Evolutionary conservation across 768 basidiomycete genomes (phyloP).

Genomic region (Russula vinacea): DNA sequence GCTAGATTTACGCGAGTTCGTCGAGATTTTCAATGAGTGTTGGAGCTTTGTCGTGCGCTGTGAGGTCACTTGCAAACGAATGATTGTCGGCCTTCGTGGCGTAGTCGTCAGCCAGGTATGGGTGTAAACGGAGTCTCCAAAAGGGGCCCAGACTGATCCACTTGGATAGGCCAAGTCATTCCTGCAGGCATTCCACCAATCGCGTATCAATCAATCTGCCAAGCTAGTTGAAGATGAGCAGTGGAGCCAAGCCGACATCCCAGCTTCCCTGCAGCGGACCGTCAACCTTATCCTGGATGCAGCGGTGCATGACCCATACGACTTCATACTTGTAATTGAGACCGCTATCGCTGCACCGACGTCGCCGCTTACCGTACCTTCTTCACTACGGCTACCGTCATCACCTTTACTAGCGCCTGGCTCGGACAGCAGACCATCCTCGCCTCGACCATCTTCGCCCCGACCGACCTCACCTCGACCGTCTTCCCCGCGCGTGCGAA

Average conservation of each 20-base stretch:
- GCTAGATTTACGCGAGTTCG: slow-evolving; percentile 70
- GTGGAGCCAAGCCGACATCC: slow-evolving; percentile 82
- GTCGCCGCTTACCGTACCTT: slow-evolving; percentile 32
- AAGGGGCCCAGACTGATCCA: not conserved
- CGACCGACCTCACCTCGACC: slow-evolving; percentile 23
- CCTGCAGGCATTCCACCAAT: slow-evolving; percentile 81
- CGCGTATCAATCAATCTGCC: slow-evolving; percentile 72
- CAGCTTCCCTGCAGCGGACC: slow-evolving; percentile 61
- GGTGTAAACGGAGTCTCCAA: not conserved
- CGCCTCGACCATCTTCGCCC: slow-evolving; percentile 23
- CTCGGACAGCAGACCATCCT: slow-evolving; percentile 22
- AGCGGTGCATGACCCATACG: slow-evolving; percentile 77
- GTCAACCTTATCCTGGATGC: slow-evolving; percentile 72
- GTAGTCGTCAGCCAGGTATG: slow-evolving; percentile 76
- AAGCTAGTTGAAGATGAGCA: slow-evolving; percentile 94
- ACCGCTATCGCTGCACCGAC: slow-evolving; percentile 32
- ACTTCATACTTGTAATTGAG: slow-evolving; percentile 48
- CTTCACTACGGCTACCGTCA: slow-evolving; percentile 30
- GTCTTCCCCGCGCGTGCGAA: slow-evolving; percentile 27
- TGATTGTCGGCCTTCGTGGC: slow-evolving; percentile 92
- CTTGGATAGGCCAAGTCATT: slow-evolving; percentile 76
- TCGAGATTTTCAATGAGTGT: slow-evolving; percentile 75
- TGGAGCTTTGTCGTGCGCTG: slow-evolving; percentile 90
- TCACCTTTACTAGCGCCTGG: slow-evolving; percentile 35
- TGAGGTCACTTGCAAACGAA: slow-evolving; percentile 79